Evolutionary conservation across 257 asterid species (phyloP).

Genomic region (Solanum piurae): DNA sequence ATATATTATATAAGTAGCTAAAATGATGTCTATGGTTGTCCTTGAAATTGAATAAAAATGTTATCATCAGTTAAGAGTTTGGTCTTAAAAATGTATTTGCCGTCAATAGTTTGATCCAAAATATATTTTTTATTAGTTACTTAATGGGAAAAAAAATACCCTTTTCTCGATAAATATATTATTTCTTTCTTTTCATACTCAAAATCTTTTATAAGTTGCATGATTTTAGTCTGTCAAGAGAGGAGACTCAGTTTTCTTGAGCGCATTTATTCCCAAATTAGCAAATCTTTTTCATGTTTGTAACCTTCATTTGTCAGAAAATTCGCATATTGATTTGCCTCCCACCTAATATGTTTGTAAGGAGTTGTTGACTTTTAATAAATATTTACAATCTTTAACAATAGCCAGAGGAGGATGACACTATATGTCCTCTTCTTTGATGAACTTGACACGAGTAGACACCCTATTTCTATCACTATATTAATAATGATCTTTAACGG

Average conservation of each 20-base stretch:
- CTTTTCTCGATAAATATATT: background rate
- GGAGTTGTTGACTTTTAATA: background rate
- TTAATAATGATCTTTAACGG: too few relatives aligned
- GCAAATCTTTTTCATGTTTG: background rate
- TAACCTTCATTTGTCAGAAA: background rate
- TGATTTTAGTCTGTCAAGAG: background rate
- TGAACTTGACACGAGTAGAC: background rate
- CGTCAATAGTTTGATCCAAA: background rate
- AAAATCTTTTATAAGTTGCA: background rate
- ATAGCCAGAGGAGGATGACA: background rate
- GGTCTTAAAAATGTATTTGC: too few relatives aligned
- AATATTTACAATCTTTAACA: background rate
- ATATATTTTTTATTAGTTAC: too few relatives aligned
- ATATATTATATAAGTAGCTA: too few relatives aligned
- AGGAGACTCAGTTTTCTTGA: background rate
- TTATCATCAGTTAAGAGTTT: background rate
- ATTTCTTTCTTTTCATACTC: background rate
- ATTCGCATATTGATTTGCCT: background rate
- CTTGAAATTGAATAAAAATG: background rate
- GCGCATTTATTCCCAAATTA: background rate
- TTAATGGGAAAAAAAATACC: background rate
- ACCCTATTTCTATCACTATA: background rate
- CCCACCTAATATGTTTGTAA: background rate
- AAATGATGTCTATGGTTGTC: background rate
- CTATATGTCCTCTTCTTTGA: background rate